Conservation (phyloP, 257 asterid genomes). For the Schizonepeta tenuifolia region DNA sequence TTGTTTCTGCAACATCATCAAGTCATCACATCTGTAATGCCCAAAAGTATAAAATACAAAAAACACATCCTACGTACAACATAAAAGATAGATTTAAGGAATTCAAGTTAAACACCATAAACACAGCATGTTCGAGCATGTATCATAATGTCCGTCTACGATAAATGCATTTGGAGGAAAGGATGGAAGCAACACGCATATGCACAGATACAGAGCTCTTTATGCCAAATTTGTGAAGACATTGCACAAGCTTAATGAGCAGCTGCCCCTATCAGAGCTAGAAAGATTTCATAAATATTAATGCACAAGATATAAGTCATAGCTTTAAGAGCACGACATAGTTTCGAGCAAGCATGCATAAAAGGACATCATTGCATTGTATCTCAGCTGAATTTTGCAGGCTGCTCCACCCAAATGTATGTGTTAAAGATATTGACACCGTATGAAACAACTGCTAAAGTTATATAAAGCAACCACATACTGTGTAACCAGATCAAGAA, state of each 20-base stretch:
- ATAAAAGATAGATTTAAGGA: constrained; percentile 20
- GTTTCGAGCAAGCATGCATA: not conserved
- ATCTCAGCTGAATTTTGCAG: not conserved
- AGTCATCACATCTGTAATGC: constrained; percentile 22
- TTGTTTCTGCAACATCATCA: constrained; percentile 61
- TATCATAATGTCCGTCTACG: not conserved
- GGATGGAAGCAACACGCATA: not conserved
- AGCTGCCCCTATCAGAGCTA: not conserved
- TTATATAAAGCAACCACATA: not conserved
- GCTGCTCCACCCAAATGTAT: not conserved
- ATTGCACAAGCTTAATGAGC: constrained; percentile 2
- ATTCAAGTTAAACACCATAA: constrained; percentile 2
- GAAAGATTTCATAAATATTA: not conserved
- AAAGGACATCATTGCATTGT: not conserved
- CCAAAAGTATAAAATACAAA: not conserved
- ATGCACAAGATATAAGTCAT: not conserved
- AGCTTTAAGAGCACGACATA: not conserved
- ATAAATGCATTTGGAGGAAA: not conserved
- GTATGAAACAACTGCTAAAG: not conserved
- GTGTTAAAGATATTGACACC: no score
- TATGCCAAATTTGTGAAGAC: not conserved
- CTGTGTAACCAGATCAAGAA: no score
- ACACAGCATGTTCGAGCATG: not conserved
- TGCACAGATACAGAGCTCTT: not conserved
- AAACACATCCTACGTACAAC: not conserved